Base-by-base conservation (phyloP, 495 filamentous ascomycete genomes). In the Aspergillus asperescens region DNA sequence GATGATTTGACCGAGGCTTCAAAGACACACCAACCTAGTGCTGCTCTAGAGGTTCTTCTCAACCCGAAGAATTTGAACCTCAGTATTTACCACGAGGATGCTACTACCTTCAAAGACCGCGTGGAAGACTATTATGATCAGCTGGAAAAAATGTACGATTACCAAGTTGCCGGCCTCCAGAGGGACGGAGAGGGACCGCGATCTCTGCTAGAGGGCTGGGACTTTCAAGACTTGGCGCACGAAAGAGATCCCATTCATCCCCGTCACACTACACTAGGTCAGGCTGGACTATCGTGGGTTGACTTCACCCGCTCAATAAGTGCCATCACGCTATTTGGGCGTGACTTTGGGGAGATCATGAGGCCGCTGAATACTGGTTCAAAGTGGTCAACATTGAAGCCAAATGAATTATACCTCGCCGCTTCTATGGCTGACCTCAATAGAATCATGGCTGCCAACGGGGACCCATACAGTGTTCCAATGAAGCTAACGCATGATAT, bases 151-250 rank as follows among this genome's bases (percentile, higher is more conserved):
- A n/a, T n/a, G n/a, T n/a, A 39, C 34, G 4, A 38, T 45, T 18
- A 27, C 31, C 8, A 48, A 43, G 31, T 29, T 56, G 4, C 34
- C n/a, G n/a, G n/a, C n/a, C n/a, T n/a, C n/a, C n/a, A n/a, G 57
- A 62, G 38, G 1, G 28, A 27, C 13, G 23, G 13, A 9, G 24
- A 2, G 5, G 20, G 5, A 23, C 24, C 9, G 2, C 40, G 13
- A 3, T 48, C 24, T 6, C 10, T 34, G 23, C 53, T 69, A 1
- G 64, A 69, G 49, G 65, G 66, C 7, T 69, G 58, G 55, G 63
- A 68, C 25, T 70, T 69, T 48, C 57, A 48, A n/a, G 64, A 71
- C 25, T 19, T 70, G 6, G 64, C 59, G 1, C 48, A 39, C 0
- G 42, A 52, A 25, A 13, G 39, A 8, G 59, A 65, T 43, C 66